Evolutionary conservation across 305 asterid genomes (phyloP), one percentile per base, ranked within the genome.

Genomic region (Solanum hybrid): DNA sequence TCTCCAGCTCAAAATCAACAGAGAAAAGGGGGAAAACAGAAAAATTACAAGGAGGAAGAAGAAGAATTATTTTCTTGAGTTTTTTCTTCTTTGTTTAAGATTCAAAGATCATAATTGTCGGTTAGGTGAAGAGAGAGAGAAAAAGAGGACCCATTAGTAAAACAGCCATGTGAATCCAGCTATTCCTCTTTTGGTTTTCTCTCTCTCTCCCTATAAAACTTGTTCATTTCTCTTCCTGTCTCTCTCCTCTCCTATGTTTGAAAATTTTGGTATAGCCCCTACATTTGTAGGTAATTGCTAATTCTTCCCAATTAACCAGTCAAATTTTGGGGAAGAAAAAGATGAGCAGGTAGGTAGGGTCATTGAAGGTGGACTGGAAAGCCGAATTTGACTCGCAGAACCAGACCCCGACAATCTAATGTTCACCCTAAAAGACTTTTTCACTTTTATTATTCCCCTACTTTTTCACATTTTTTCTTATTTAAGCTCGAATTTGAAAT

Each of bases 161-260:
- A 95, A 92, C 94, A 92, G 94, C 98, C 98, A 96, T 95, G 97
- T 96, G 98, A 96, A 91, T 93, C 91, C 97, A 94, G 95, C 96
- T 89, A 74, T 90, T 73, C 92, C 29, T 20, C 36, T 89, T 93
- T 92, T 91, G 86, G 75, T 75, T 83, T 46, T 84, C 89, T 77
- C 82, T 87, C 51, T 36, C 84, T 87, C 57, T 18, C 84, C 42
- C 42, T 33, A 20, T 33, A 46, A 33, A 46, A 33, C 76, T 46
- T 88, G 76, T 35, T 46, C 90, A 31, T 88, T 34, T 61, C 71
- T 88, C 74, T 77, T 88, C 67, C 78, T 82, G 37, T 83, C 87
- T 46, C 87, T 40, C 87, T 83, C 73, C 87, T 29, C 37, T 83
- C 4, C 10, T 1, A 20, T 42, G 31, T 78, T 78, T 78, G 11